Percentiles rank a stretch among this genome's conserved stretches.
Conservation (phyloP, 2,329 filamentous ascomycete species). For the Annulohypoxylon truncatum region DNA sequence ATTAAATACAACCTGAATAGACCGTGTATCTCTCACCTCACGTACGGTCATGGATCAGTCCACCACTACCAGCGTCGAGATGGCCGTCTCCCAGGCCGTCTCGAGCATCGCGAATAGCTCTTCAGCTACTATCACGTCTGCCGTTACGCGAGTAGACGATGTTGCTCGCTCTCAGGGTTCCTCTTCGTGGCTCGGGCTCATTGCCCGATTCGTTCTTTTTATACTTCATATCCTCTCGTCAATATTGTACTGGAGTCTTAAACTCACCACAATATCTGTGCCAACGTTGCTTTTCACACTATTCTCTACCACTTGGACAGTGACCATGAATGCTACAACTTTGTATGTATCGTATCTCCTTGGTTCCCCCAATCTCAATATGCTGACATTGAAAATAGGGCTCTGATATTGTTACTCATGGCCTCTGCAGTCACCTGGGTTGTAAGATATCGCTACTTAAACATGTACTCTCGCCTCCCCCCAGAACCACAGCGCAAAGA, state of each 20-base stretch:
- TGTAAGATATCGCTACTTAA: conserved; percentile 93
- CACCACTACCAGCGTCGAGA: conserved; percentile 22
- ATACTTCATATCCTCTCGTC: conserved; percentile 67
- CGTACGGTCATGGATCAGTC: conserved; percentile 28
- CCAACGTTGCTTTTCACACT: conserved; percentile 82
- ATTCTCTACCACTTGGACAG: conserved; percentile 78
- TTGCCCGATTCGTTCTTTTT: conserved; percentile 66
- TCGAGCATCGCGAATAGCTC: conserved; percentile 45
- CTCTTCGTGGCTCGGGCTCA: conserved; percentile 67
- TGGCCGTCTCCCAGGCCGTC: conserved; percentile 42
- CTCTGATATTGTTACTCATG: conserved; percentile 77
- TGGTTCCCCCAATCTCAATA: conserved; percentile 53
- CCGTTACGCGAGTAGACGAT: conserved; percentile 40
- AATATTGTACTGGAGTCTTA: conserved; percentile 81
- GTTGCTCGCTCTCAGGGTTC: conserved; percentile 43
- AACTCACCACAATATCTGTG: conserved; percentile 86
- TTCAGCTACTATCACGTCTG: conserved; percentile 42
- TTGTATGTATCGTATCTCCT: conserved; percentile 68
- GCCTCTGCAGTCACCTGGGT: conserved; percentile 93
- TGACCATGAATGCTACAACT: conserved; percentile 99
- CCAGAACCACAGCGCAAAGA: conserved; percentile 96
- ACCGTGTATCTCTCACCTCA: neutral
- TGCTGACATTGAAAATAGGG: conserved; percentile 39
- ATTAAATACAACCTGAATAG: conserved; percentile 1
- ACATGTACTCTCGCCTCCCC: conserved; percentile 94